Evolutionary conservation across 805 yeast genomes (phyloP).

Genomic region (Saccharomyces mikatae): DNA sequence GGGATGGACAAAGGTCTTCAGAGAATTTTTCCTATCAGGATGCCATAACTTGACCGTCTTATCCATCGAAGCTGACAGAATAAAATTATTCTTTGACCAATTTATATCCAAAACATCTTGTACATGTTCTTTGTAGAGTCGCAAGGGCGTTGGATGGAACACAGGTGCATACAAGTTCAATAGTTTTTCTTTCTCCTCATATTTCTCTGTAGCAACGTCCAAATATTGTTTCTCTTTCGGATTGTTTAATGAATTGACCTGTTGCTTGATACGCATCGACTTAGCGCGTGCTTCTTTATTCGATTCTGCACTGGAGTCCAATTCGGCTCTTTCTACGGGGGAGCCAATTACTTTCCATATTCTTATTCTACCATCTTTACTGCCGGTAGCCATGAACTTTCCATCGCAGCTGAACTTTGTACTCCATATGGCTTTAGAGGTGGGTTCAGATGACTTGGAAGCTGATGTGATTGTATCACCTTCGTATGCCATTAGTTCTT

Average conservation of each 20-base stretch:
- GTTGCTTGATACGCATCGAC: slow-evolving; percentile 6
- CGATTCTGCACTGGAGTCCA: slow-evolving; percentile 16
- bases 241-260: neutral
- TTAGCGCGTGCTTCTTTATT: slow-evolving; percentile 7
- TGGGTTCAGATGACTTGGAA: slow-evolving; percentile 3
- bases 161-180: slow-evolving; percentile 56
- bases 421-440: slow-evolving; percentile 52
- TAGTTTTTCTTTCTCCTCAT: neutral
- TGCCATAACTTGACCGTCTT: slow-evolving; percentile 81
- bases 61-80: slow-evolving; percentile 78
- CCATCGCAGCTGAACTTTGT: slow-evolving; percentile 75
- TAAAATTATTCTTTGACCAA: slow-evolving; percentile 83
- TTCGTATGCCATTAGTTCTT: slow-evolving; percentile 40
- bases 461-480: slow-evolving; percentile 4
- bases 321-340: slow-evolving; percentile 56
- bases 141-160: slow-evolving; percentile 58
- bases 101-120: slow-evolving; percentile 66
- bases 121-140: slow-evolving; percentile 57
- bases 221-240: neutral
- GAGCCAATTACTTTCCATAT: slow-evolving; percentile 78
- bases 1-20: slow-evolving; percentile 60
- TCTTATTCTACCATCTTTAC: slow-evolving; percentile 59
- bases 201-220: slow-evolving; percentile 2
- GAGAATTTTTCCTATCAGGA: slow-evolving; percentile 52
- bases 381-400: slow-evolving; percentile 74